Evolutionary conservation across 192 early-diverging fungal species (phyloP).

Genomic region (Coemansia sp.): DNA sequence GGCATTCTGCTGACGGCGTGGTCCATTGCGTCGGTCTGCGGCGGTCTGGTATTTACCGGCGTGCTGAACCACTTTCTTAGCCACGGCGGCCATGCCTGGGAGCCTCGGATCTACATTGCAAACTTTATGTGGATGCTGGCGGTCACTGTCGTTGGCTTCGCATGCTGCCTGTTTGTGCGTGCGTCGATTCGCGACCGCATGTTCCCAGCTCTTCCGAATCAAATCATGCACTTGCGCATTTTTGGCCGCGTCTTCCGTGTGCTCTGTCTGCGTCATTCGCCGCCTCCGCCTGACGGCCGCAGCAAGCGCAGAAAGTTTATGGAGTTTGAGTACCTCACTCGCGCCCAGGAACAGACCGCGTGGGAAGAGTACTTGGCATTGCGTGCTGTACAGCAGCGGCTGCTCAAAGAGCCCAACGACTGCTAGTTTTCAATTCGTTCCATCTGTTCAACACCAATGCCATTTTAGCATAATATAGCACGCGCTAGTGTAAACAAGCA

Average conservation of each 20-base stretch:
- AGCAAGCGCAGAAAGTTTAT: conserved; percentile 14
- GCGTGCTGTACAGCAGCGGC: conserved; percentile 34
- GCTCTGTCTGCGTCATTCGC: conserved; percentile 16
- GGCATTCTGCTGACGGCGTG: conserved; percentile 76
- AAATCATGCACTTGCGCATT: conserved; percentile 61
- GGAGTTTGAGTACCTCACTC: conserved; percentile 32
- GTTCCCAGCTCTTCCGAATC: conserved; percentile 60
- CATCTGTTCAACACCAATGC: neutral
- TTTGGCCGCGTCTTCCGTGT: conserved; percentile 63
- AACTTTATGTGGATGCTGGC: conserved; percentile 74
- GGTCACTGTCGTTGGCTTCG: conserved; percentile 56
- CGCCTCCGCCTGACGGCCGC: conserved; percentile 4
- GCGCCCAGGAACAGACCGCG: conserved; percentile 37
- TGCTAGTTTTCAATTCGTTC: conserved; percentile 6
- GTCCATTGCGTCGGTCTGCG: conserved; percentile 66
- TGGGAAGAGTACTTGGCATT: conserved; percentile 55
- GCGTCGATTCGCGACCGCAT: conserved; percentile 69
- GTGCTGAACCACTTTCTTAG: conserved; percentile 57
- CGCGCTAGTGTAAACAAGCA: neutral
- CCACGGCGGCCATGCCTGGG: conserved; percentile 49
- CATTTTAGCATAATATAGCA: neutral
- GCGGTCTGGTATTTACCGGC: conserved; percentile 67
- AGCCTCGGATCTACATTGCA: conserved; percentile 52
- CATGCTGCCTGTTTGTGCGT: conserved; percentile 60
- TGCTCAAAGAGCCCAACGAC: conserved; percentile 27